Base-by-base conservation (phyloP, 306 rosid genomes). In the Begonia fuchsioides region DNA sequence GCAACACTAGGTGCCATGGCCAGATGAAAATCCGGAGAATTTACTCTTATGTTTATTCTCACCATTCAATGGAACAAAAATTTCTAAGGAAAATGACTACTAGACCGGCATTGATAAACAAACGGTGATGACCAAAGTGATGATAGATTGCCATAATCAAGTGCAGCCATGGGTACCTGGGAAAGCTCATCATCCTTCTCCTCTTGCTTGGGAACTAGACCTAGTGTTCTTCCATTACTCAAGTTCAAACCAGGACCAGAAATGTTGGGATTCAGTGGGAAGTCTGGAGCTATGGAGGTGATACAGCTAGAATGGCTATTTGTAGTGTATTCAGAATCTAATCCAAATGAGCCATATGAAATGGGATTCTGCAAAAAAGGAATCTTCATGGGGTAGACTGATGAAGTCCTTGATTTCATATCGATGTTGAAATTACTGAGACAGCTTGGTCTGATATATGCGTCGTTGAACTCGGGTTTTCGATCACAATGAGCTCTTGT, bases 311-410 rank as follows among this genome's bases (percentile, higher is more conserved):
- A 53, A 47, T 65, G 80, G 50, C 61, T 76, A 17, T 57, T 47
- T 32, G 71, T 44, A 18, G 59, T 39, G 59, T 64, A 61, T 16
- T 61, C 71, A 20, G 70, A 57, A 48, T 58, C 66, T 32, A 74
- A 52, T 47, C 79, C 79, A 55, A 56, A 78, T 13, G 80, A 26
- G 55, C 79, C 47, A 26, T 65, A 80, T 26, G 82, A 62, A 57
- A 77, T 61, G 57, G 69, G 12, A 50, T 54, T 75, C 35, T 60
- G 76, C 35, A 73, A 52, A 40, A 80, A 64, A 43, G 81, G 65
- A 63, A 73, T 62, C 52, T 76, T 83, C 81, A 80, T 65, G 51
- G 67, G 93, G 68, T 68, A 73, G 6, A 73, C 46, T 51, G 84
- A 61, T 43, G 85, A 50, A 54, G 81, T 55, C 14, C 79, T 86